Percentiles rank a stretch among this genome's conserved stretches.
These are phyloP conservation scores for Neotropicomus parvogracilis DNA, from an alignment of 1,284 basidiomycete genomes.

Conservation along the genomic window DNA sequence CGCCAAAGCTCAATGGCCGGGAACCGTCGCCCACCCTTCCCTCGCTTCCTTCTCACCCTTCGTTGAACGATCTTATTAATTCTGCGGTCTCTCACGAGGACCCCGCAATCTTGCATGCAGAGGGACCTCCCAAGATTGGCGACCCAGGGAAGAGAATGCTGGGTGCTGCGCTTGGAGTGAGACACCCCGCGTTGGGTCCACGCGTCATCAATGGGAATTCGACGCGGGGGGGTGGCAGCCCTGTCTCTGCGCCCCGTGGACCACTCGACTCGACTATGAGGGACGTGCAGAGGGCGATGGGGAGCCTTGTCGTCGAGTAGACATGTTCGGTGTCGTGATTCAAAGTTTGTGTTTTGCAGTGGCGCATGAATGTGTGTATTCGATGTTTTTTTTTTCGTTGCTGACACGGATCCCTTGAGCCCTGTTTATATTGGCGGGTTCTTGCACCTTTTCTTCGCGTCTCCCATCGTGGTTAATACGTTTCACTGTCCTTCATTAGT, in stretches of 20 bases:
- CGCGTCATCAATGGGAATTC: constrained; percentile 48
- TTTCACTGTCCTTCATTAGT: constrained; percentile 31
- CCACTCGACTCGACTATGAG: constrained; percentile 63
- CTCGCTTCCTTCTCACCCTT: constrained; percentile 72
- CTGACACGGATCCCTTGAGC: constrained; percentile 23
- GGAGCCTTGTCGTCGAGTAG: constrained; percentile 70
- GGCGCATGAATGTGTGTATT: constrained; percentile 20
- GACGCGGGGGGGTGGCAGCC: constrained; percentile 14
- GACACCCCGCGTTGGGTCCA: constrained; percentile 67
- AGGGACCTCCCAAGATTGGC: constrained; percentile 63
- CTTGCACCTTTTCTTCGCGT: constrained; percentile 13
- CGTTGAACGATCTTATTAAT: constrained; percentile 75
- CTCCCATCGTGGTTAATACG: constrained; percentile 14
- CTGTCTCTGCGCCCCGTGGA: constrained; percentile 29
- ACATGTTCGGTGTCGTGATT: constrained; percentile 13
- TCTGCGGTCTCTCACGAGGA: constrained; percentile 55
- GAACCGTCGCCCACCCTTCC: constrained; percentile 79
- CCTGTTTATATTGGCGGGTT: constrained; percentile 18
- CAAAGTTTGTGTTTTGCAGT: constrained; percentile 14
- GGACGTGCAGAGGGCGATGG: constrained; percentile 76
- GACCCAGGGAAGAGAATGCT: constrained; percentile 83
- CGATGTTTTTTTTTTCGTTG: constrained; percentile 18
- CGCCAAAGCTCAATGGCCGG: constrained; percentile 43
- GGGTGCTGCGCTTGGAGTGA: constrained; percentile 73
- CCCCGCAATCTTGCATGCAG: constrained; percentile 53